These are phyloP conservation scores for Lichtheimia corymbifera DNA, from an alignment of 371 early-diverging fungal species.

Conservation along the genomic window DNA sequence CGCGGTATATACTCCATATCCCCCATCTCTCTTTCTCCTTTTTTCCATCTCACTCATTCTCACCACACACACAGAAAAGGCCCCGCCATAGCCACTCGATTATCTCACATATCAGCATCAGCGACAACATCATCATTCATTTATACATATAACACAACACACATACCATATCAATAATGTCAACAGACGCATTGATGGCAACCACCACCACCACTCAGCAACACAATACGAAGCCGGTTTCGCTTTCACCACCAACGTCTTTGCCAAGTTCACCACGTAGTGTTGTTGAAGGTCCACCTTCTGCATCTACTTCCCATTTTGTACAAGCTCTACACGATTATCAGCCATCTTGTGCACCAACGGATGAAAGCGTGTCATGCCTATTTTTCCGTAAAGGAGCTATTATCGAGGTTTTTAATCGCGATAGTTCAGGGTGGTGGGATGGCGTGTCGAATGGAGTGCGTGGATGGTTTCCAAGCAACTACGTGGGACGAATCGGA, in stretches of 20 bases:
- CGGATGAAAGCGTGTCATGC: slow-evolving; percentile 38
- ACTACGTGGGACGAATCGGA: slow-evolving; percentile 48
- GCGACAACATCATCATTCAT: no score
- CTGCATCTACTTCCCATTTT: slow-evolving; percentile 34
- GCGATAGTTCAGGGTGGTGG: slow-evolving; percentile 58
- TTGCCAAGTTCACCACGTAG: slow-evolving; percentile 19
- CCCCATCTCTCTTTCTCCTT: slow-evolving; percentile 4
- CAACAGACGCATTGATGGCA: no score
- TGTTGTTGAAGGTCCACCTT: slow-evolving; percentile 4
- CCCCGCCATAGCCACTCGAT: no score
- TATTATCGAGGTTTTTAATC: slow-evolving; percentile 50
- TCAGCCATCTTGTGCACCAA: slow-evolving; percentile 33
- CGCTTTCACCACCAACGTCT: slow-evolving; percentile 19
- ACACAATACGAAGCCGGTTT: slow-evolving; percentile 3
- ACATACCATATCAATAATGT: no score
- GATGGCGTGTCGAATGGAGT: slow-evolving; percentile 42
- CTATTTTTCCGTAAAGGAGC: slow-evolving; percentile 45
- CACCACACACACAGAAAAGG: no score
- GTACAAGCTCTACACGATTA: slow-evolving; percentile 52
- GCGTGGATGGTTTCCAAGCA: slow-evolving; percentile 55
- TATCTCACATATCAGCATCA: no score
- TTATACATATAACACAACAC: no score
- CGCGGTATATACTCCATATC: slow-evolving; percentile 6
- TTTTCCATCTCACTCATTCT: not conserved
- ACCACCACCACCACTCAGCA: no score